Conservation (phyloP, 2,329 filamentous ascomycete species). For the Ilyonectria mors-panacis region DNA sequence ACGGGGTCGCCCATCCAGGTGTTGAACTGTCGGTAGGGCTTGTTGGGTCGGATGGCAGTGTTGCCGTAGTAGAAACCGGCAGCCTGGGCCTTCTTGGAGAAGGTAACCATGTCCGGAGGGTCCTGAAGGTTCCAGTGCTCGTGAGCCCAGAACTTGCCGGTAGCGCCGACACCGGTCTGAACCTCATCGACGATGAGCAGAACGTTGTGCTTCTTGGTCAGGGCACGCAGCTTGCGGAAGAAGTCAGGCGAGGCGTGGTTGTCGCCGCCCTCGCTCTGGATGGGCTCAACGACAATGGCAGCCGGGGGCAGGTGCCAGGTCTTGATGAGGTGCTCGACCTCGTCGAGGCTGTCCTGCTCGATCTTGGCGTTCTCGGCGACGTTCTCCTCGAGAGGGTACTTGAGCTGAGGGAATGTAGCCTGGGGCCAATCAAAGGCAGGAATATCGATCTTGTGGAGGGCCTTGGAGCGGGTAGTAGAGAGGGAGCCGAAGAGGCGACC, state of each 20-base stretch:
- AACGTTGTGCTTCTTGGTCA: conserved; percentile 83
- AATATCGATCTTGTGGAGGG: conserved; percentile 95
- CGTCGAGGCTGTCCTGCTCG: conserved; percentile 84
- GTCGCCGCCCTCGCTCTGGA: conserved; percentile 94
- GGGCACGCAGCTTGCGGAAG: conserved; percentile 85
- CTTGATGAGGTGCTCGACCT: conserved; percentile 86
- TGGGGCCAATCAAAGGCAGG: conserved; percentile 96
- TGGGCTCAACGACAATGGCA: conserved; percentile 88
- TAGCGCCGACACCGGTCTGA: conserved; percentile 93
- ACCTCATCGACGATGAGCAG: conserved; percentile 95
- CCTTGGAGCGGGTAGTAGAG: conserved; percentile 91
- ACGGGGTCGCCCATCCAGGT: conserved; percentile 97
- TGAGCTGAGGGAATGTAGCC: conserved; percentile 86
- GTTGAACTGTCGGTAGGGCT: conserved; percentile 97
- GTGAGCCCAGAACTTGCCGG: conserved; percentile 96
- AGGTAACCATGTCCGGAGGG: conserved; percentile 94
- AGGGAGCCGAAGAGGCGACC: conserved; percentile 90
- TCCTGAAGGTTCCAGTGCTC: conserved; percentile 89
- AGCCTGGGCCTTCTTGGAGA: conserved; percentile 95
- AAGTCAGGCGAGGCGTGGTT: conserved; percentile 92
- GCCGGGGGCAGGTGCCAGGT: conserved; percentile 85
- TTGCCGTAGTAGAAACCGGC: conserved; percentile 94
- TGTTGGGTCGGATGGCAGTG: conserved; percentile 85
- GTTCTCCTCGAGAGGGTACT: conserved; percentile 88
- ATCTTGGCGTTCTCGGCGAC: conserved; percentile 85